Evolutionary conservation across 805 yeast species (phyloP).

Genomic region (Sugiyamaella mastotermitis): DNA sequence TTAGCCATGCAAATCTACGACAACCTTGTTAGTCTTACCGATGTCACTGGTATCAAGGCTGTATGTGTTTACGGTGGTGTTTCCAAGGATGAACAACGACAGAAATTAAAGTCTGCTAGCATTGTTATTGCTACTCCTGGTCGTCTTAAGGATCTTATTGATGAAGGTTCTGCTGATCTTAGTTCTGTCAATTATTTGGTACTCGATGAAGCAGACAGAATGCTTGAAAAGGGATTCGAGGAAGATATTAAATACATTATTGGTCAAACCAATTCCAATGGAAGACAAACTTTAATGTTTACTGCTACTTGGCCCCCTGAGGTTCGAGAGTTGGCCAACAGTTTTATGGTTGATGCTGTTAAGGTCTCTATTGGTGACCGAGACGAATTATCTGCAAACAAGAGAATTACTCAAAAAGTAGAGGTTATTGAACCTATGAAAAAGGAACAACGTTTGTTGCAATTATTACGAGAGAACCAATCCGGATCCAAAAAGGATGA

Average conservation of each 20-base stretch:
- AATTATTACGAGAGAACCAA: constrained; percentile 68
- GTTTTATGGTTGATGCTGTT: constrained; percentile 80
- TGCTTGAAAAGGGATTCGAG: constrained; percentile 97
- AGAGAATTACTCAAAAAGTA: constrained; percentile 86
- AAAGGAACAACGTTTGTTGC: constrained; percentile 72
- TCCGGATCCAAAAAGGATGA: constrained; percentile 60
- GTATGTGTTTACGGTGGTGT: constrained; percentile 97
- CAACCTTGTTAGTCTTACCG: constrained; percentile 61
- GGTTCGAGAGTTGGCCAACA: constrained; percentile 84
- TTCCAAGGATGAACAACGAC: constrained; percentile 86
- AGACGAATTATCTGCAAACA: constrained; percentile 91
- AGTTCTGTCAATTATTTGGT: constrained; percentile 69
- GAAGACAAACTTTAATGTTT: constrained; percentile 93
- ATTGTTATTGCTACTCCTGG: constrained; percentile 99
- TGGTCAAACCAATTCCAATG: constrained; percentile 42
- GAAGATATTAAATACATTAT: constrained; percentile 88
- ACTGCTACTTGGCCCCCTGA: constrained; percentile 99
- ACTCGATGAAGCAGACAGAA: constrained; percentile 96
- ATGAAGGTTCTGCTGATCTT: constrained; percentile 78
- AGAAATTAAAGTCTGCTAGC: constrained; percentile 54
- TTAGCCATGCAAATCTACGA: constrained; percentile 91
- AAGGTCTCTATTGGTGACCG: constrained; percentile 90
- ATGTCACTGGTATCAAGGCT: constrained; percentile 55
- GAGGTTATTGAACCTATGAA: constrained; percentile 81
- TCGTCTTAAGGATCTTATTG: constrained; percentile 80